Conservation (phyloP, 257 asterid genomes). For the Petrea volubilis region DNA sequence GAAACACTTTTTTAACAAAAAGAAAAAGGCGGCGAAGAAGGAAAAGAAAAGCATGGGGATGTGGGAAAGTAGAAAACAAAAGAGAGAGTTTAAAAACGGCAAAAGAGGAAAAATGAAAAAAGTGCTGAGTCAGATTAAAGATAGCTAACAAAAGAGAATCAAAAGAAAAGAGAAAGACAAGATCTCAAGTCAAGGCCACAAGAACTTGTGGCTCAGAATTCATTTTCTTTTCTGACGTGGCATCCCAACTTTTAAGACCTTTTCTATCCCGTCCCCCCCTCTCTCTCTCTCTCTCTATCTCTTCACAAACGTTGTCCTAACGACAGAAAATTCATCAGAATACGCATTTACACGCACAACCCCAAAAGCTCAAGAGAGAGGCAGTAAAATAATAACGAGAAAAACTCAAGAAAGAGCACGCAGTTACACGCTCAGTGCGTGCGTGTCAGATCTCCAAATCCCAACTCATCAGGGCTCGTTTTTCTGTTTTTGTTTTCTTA, state of each 20-base stretch:
- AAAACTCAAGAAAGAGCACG: neutral
- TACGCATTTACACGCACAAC: neutral
- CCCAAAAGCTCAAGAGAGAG: constrained; percentile 6
- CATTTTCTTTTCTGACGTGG: constrained; percentile 59
- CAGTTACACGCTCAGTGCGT: constrained; percentile 32
- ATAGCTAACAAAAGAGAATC: constrained; percentile 40
- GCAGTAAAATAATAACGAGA: too few relatives aligned
- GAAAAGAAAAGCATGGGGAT: neutral
- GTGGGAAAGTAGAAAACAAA: constrained; percentile 1
- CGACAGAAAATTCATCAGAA: constrained; percentile 13
- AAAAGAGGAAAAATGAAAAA: constrained; percentile 1
- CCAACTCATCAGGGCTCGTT: constrained; percentile 18
- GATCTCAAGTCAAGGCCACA: constrained; percentile 67
- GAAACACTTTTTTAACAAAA: constrained; percentile 16
- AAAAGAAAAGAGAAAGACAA: constrained; percentile 35
- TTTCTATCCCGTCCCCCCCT: constrained; percentile 24
- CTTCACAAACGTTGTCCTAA: constrained; percentile 34
- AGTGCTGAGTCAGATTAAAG: constrained; percentile 57
- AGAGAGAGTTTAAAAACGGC: neutral
- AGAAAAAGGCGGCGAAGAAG: too few relatives aligned
- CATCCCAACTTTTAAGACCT: constrained; percentile 23
- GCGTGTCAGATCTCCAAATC: constrained; percentile 66
- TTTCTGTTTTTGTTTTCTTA: neutral
- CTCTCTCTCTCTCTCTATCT: too few relatives aligned
- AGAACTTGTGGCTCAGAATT: constrained; percentile 67